Evolutionary conservation across 768 basidiomycete genomes (phyloP), one percentile per base, ranked within the genome.

Genomic region (Tephrocybe rancida): DNA sequence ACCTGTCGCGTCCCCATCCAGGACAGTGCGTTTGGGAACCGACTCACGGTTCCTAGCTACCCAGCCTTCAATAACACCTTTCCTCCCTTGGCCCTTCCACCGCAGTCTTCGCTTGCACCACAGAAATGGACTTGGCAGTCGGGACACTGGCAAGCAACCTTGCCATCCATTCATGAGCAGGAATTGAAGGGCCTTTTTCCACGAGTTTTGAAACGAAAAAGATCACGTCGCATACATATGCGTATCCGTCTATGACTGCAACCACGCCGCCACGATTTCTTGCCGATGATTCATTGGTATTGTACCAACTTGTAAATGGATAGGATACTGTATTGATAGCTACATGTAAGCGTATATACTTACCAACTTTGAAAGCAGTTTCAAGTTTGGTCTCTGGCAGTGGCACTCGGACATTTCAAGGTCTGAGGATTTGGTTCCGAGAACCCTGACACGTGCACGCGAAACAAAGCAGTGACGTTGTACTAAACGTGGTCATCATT

Each of bases 91-190:
- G 46, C 51, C 16, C 55, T 55, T 26, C 50, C 55, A 4, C 56
- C 64, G 46, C 53, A 53, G 50, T 48, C 59, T 8, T 49, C 62
- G n/a, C 71, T 73, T 25, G 54, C 56, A 7, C 62, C 75, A 0
- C 65, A 73, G 10, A 61, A 70, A 7, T 83, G 82, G 82, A 67
- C 66, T 42, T 84, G 79, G 70, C 61, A 66, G 44, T 67, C 74
- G 53, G 84, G 84, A 4, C 84, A 80, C 59, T 84, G 83, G 83
- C 67, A 72, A 54, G 81, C 75, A 8, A 64, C 78, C 25, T 52
- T 83, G 46, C 80, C 80, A 7, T 69, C 69, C 6, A 62, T 78
- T 13, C 71, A 73, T 46, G 78, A 84, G 58, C 83, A 85, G 64
- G 63, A 65, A 44, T 62, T 56, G 55, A 69, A 63, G 29, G 78